Base-by-base conservation (phyloP, 2,329 filamentous ascomycete species). In the Chaetomium sp. region DNA sequence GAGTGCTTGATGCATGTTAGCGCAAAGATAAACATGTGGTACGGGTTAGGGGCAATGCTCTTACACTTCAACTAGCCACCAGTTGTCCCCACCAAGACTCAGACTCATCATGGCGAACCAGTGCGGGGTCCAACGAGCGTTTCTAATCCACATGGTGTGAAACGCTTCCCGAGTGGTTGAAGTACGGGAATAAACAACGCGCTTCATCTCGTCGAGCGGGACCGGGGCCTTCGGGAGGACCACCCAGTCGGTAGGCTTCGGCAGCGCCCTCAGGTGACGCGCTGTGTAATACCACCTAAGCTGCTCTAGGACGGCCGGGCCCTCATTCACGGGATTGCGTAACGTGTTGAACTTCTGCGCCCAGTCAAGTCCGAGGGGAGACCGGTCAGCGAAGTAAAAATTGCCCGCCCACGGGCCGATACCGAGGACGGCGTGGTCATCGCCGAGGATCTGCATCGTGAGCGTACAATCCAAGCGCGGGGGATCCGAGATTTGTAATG, bases 331-430 rank as follows among this genome's bases (percentile, higher is more conserved):
- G 1, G 86, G 82, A 62, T 79, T 83, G 21, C 79, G 76, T 33
- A 81, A 78, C 66, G 72, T 75, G 74, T 92, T 93, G 62, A 96
- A 80, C 38, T 83, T 79, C 72, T 96, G 91, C 21, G 83, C 81
- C 23, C 60, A 62, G 12, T 85, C 81, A 9, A 81, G 78, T 4
- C 83, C 80, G 53, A 83, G 78, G 64, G 80, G 81, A 2, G 85
- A 85, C 58, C 84, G 84, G 66, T 92, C 90, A 64, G 86, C 85
- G 45, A 97, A 77, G 10, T 87, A 85, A 67, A 93, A 89, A 12
- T 83, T 78, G n/a, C 95, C 95, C 0, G 90, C 93, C 29, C 91
- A 86, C 0, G 90, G 87, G 69, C 96, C 92, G 55, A 97, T 82
- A 21, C 85, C 82, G 31, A 96, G 76, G 6, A 81, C 84, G 38